phyloP scores from a whole-genome alignment of 176 grass and related monocot genomes.

The Hordeum vulgare region DNA sequence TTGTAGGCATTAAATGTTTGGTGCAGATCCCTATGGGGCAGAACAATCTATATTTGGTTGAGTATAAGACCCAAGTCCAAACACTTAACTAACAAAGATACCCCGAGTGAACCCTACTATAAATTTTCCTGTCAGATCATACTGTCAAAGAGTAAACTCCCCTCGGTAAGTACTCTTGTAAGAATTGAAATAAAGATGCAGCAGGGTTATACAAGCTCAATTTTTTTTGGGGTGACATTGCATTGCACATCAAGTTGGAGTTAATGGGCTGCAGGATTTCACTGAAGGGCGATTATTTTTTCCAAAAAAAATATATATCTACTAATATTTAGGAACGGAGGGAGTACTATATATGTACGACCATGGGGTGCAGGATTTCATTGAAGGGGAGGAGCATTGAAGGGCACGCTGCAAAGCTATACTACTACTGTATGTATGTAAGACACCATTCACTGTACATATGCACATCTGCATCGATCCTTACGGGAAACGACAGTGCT shows the following conservation, averaged over 20 bases:
- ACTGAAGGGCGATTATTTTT: no score
- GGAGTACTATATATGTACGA: no score
- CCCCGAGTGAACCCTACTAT: conserved; percentile 5
- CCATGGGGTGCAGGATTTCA: background rate
- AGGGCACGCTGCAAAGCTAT: background rate
- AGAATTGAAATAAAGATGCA: conserved; percentile 30
- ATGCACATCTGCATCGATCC: no score
- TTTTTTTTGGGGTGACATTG: conserved; percentile 27
- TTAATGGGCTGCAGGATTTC: conserved; percentile 29
- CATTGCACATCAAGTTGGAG: conserved; percentile 38
- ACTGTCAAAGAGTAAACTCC: conserved; percentile 19
- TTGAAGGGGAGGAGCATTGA: conserved; percentile 36
- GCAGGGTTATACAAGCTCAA: conserved; percentile 22
- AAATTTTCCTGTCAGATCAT: conserved; percentile 20
- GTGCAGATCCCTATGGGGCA: no score
- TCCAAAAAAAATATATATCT: no score
- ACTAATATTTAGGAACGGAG: no score
- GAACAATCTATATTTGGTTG: no score
- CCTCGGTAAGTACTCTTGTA: background rate
- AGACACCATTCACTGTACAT: conserved; percentile 19
- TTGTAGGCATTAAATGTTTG: no score
- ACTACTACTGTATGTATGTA: background rate
- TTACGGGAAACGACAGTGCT: no score
- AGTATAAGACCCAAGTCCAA: no score
- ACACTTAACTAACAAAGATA: background rate